Evolutionary conservation across 768 basidiomycete genomes (phyloP).

Genomic region (Hygrophorus russula): DNA sequence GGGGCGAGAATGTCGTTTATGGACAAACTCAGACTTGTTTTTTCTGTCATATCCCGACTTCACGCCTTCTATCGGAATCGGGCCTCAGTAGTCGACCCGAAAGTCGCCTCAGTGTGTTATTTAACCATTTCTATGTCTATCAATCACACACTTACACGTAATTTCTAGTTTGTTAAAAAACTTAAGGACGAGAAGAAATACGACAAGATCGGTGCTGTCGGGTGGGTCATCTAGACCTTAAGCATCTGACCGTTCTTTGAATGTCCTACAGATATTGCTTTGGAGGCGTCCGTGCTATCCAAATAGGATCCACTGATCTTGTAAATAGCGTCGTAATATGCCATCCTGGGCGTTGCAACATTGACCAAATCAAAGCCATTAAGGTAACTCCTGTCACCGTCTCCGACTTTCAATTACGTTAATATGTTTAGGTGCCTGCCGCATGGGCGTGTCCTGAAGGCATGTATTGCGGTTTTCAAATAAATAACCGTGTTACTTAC

Average conservation of each 20-base stretch:
- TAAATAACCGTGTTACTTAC: not conserved
- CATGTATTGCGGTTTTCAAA: conserved; percentile 1
- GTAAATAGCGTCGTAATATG: conserved; percentile 29
- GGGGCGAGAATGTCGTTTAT: conserved; percentile 20
- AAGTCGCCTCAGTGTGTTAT: conserved; percentile 20
- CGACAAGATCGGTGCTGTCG: conserved; percentile 30
- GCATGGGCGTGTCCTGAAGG: conserved; percentile 14
- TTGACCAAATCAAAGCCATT: conserved; percentile 24
- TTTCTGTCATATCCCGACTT: conserved; percentile 16
- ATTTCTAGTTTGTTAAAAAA: conserved; percentile 24
- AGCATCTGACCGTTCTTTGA: not conserved
- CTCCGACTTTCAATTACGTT: not conserved
- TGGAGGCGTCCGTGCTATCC: conserved; percentile 27
- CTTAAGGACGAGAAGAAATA: conserved; percentile 29
- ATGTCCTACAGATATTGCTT: conserved; percentile 26
- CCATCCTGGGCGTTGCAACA: conserved; percentile 26
- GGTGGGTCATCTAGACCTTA: conserved; percentile 16
- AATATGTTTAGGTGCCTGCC: conserved; percentile 9
- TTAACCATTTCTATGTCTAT: conserved; percentile 3
- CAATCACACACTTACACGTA: not conserved
- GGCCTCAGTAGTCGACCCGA: conserved; percentile 19
- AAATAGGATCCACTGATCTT: conserved; percentile 23
- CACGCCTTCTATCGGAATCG: conserved; percentile 20
- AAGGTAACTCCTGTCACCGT: conserved; percentile 12
- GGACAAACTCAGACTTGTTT: conserved; percentile 18